Conservation (phyloP, 345 rosid genomes). For the Eucalyptus marginata region DNA sequence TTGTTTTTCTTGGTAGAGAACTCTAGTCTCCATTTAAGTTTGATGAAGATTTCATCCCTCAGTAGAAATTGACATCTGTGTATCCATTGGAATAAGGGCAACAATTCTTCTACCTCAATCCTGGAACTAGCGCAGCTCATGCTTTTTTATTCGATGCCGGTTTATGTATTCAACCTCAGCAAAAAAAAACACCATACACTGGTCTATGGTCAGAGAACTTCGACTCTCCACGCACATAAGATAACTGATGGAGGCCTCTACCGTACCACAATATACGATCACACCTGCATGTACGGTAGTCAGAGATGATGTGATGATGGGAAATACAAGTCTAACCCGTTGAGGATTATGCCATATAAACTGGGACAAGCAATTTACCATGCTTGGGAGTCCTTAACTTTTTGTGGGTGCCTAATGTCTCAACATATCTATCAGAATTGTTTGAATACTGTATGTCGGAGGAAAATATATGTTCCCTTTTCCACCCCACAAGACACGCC, state of each 20-base stretch:
- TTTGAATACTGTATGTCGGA: slow-evolving; percentile 94
- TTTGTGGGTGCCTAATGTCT: slow-evolving; percentile 64
- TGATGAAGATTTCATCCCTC: neutral
- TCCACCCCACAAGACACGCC: slow-evolving; percentile 89
- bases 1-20: neutral
- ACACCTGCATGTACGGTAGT: slow-evolving; percentile 45
- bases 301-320: neutral
- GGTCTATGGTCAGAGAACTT: slow-evolving; percentile 98
- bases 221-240: slow-evolving; percentile 97
- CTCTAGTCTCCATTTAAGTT: neutral
- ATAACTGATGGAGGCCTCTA: slow-evolving; percentile 64
- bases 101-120: slow-evolving; percentile 80
- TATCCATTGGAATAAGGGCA: slow-evolving; percentile 56
- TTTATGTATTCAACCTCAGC: slow-evolving; percentile 81
- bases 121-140: slow-evolving; percentile 61
- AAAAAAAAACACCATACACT: slow-evolving; percentile 65
- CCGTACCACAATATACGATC: slow-evolving; percentile 98
- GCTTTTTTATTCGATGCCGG: slow-evolving; percentile 43
- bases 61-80: slow-evolving; percentile 30
- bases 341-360: neutral
- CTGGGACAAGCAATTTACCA: slow-evolving; percentile 34
- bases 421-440: slow-evolving; percentile 88
- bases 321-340: neutral
- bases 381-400: slow-evolving; percentile 96
- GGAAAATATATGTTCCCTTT: slow-evolving; percentile 89